phyloP scores from a whole-genome alignment of 352 stramenopile species.

The Elongisporangium undulatum region DNA sequence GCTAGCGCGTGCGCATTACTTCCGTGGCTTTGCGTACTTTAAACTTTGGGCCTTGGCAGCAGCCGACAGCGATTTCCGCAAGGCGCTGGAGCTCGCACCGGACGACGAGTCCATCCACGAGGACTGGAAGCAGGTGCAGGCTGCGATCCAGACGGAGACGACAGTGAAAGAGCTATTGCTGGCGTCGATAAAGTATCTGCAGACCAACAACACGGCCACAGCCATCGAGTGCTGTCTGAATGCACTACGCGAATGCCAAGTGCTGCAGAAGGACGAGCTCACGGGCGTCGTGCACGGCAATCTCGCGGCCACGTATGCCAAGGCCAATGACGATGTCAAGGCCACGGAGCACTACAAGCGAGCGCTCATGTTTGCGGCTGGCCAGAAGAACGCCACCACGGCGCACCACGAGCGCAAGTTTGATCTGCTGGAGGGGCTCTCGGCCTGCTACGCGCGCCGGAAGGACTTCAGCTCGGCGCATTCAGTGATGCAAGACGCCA shows the following conservation, averaged over 20 bases:
- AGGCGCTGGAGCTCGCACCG: constrained; percentile 45
- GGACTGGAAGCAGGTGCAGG: constrained; percentile 50
- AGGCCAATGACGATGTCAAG: constrained; percentile 45
- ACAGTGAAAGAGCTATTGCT: constrained; percentile 51
- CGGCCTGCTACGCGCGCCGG: constrained; percentile 46
- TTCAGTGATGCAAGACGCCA: constrained; percentile 44
- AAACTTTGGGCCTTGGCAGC: constrained; percentile 26
- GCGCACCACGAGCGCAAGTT: constrained; percentile 49
- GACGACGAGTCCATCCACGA: constrained; percentile 40
- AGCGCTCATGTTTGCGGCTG: constrained; percentile 31
- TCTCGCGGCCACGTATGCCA: constrained; percentile 49
- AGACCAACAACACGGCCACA: constrained; percentile 43
- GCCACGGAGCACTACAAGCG: constrained; percentile 60
- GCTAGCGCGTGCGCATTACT: constrained; percentile 49
- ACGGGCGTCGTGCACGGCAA: constrained; percentile 65
- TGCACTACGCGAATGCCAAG: constrained; percentile 41
- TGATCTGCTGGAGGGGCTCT: constrained; percentile 51
- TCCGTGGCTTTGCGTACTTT: constrained; percentile 57
- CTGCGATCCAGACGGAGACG: constrained; percentile 35
- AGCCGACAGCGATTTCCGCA: constrained; percentile 46
- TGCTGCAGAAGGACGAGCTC: constrained; percentile 57
- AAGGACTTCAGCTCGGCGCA: constrained; percentile 51
- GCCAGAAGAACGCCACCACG: constrained; percentile 20
- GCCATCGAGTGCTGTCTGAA: constrained; percentile 40
- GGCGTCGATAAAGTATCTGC: constrained; percentile 56